Conservation (phyloP, 106 monocot species). For the Acorus calamus region DNA sequence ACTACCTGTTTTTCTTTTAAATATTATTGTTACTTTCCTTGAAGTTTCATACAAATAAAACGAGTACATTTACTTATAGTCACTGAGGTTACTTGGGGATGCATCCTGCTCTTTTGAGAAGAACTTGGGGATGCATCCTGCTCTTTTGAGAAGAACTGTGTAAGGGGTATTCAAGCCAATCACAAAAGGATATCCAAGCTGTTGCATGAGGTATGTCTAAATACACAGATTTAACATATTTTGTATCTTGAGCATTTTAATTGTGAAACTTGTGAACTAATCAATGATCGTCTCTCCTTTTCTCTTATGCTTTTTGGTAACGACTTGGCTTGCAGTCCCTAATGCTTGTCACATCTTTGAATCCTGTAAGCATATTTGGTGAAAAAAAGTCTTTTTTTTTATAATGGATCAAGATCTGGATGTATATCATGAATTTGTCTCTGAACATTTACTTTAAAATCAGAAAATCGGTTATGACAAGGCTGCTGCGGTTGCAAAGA, state of each 20-base stretch:
- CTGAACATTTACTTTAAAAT: too few species aligned
- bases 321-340: constrained; percentile 40
- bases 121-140: constrained; percentile 89
- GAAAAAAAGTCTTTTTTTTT: background rate
- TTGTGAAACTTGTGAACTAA: background rate
- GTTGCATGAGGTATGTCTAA: constrained; percentile 62
- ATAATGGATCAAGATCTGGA: background rate
- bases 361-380: constrained; percentile 59
- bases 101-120: constrained; percentile 87
- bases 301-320: background rate
- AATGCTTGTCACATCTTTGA: constrained; percentile 95
- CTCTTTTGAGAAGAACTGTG: constrained; percentile 98
- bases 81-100: constrained; percentile 89
- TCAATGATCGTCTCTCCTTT: background rate
- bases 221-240: background rate
- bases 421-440: too few species aligned
- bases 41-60: too few species aligned
- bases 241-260: background rate
- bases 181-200: constrained; percentile 72
- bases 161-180: constrained; percentile 92
- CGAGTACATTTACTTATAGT: constrained; percentile 20
- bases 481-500: constrained; percentile 99
- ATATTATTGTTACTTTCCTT: too few species aligned
- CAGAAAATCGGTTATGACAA: constrained; percentile 99
- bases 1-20: too few species aligned